A percentile compares a stretch with the other conserved stretches of the same genome.
These are phyloP conservation scores for Umbelopsis vinacea DNA, from an alignment of 192 early-diverging fungal species.

Conservation along the genomic window DNA sequence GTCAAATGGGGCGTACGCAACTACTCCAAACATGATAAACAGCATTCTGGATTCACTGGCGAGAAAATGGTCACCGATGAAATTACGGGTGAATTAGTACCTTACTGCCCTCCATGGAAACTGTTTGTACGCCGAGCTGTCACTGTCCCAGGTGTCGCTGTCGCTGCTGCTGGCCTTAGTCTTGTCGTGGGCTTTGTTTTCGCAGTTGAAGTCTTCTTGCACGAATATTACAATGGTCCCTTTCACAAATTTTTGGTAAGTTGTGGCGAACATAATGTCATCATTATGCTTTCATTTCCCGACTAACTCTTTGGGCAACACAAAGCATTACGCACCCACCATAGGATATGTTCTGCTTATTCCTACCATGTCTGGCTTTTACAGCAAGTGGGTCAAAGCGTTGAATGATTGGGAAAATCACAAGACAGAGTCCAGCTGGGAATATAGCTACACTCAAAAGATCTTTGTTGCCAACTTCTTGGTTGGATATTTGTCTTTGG, in stretches of 20 bases:
- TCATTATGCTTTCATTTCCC: not conserved
- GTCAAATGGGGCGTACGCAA: slow-evolving; percentile 77
- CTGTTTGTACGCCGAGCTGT: slow-evolving; percentile 67
- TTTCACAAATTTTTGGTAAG: slow-evolving; percentile 58
- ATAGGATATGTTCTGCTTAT: slow-evolving; percentile 75
- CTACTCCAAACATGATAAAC: slow-evolving; percentile 60
- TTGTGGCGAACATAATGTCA: not conserved
- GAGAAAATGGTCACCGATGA: slow-evolving; percentile 62
- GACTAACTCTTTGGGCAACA: not conserved
- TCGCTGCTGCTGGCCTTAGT: slow-evolving; percentile 62
- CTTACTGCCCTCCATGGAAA: slow-evolving; percentile 74
- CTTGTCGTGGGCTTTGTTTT: slow-evolving; percentile 72
- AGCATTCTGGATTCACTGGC: slow-evolving; percentile 72
- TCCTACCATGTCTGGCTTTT: slow-evolving; percentile 70
- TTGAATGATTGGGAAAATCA: slow-evolving; percentile 89
- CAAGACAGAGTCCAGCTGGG: slow-evolving; percentile 69
- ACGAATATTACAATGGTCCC: slow-evolving; percentile 85
- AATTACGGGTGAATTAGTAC: slow-evolving; percentile 73
- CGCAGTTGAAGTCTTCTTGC: slow-evolving; percentile 73
- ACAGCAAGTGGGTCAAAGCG: slow-evolving; percentile 58
- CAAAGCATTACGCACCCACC: slow-evolving; percentile 71
- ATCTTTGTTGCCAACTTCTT: slow-evolving; percentile 88
- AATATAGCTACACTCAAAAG: slow-evolving; percentile 76
- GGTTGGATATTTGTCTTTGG: slow-evolving; percentile 78
- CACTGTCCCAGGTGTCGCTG: slow-evolving; percentile 60